These are phyloP conservation scores for Pyricularia sp. DNA, from an alignment of 2,329 filamentous ascomycete genomes.

Conservation along the genomic window DNA sequence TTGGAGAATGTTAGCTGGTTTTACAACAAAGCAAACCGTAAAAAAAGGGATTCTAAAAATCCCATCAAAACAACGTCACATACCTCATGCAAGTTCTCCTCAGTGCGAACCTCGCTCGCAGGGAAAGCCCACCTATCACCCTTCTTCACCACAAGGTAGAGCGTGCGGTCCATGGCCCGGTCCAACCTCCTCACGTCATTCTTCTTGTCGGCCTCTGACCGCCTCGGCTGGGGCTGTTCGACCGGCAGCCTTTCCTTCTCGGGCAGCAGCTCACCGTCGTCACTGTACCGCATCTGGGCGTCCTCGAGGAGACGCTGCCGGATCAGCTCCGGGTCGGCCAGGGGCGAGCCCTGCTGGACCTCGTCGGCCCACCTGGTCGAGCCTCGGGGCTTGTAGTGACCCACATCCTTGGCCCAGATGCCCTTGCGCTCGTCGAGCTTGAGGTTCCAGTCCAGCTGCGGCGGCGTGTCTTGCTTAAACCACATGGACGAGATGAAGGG, in stretches of 20 bases:
- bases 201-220: slow-evolving; percentile 65
- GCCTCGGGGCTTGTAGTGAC: slow-evolving; percentile 55
- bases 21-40: slow-evolving; percentile 1
- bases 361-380: slow-evolving; percentile 85
- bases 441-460: slow-evolving; percentile 81
- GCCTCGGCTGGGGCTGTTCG: slow-evolving; percentile 59
- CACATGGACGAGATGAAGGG: slow-evolving; percentile 90
- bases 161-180: slow-evolving; percentile 65
- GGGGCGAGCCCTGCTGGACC: slow-evolving; percentile 62
- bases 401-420: slow-evolving; percentile 75
- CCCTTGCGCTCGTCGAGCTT: slow-evolving; percentile 66
- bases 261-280: slow-evolving; percentile 50
- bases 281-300: slow-evolving; percentile 54
- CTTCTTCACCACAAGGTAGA: slow-evolving; percentile 76
- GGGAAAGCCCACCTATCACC: slow-evolving; percentile 74
- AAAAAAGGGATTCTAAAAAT: background rate
- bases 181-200: slow-evolving; percentile 73
- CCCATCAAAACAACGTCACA: slow-evolving; percentile 18
- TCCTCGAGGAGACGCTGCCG: slow-evolving; percentile 65
- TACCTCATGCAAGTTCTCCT: slow-evolving; percentile 78
- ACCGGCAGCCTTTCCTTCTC: slow-evolving; percentile 55
- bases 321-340: slow-evolving; percentile 54
- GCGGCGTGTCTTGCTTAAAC: slow-evolving; percentile 82
- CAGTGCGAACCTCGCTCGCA: slow-evolving; percentile 53
- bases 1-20: background rate